Evolutionary conservation across 495 filamentous ascomycete genomes (phyloP), one percentile per base, ranked within the genome.

Genomic region (Aspergillus nanangensis): DNA sequence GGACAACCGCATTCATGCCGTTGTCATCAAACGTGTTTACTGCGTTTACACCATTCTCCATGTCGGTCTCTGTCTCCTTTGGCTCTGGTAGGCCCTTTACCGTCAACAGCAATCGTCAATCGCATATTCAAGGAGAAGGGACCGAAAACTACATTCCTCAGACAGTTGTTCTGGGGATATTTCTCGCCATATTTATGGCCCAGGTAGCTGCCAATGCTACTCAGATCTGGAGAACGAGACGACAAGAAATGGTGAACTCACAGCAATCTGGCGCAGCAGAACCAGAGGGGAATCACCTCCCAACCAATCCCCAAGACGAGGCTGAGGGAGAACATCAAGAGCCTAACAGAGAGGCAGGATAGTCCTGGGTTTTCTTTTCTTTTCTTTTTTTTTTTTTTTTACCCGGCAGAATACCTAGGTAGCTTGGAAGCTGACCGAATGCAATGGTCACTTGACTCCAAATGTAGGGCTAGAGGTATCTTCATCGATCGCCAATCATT

Each of bases 11-110:
- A 17, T 24, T 57, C 15, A 23, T 59, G 9, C 40, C 48, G n/a
- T 47, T 63, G n/a, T 31, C 61, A 23, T 53, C 59, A 15, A 55
- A 55, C 31, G 39, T 67, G 4, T 44, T 67, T 21, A 65, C 64
- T 1, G 61, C 60, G 5, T 57, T 64, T 14, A 62, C 65, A 5
- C 58, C 63, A 15, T 67, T 69, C 21, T 55, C 66, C 19, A 58
- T 72, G 50, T 71, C 67, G 3, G 57, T 71, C 8, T 72, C 67
- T 0, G 41, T 74, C n/a, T 69, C 67, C 3, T 63, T 74, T 38
- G 67, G 70, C 36, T 47, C 60, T 19, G 42, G 54, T 10, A 43
- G 43, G 3, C 24, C 57, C 8, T 43, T 53, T 1, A 31, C 52
- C n/a, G n/a, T n/a, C 11, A 40, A 38, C 5, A 44, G 38, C 21